Evolutionary conservation across 2,329 filamentous ascomycete species (phyloP).

Genomic region (Metarhizium humberi): DNA sequence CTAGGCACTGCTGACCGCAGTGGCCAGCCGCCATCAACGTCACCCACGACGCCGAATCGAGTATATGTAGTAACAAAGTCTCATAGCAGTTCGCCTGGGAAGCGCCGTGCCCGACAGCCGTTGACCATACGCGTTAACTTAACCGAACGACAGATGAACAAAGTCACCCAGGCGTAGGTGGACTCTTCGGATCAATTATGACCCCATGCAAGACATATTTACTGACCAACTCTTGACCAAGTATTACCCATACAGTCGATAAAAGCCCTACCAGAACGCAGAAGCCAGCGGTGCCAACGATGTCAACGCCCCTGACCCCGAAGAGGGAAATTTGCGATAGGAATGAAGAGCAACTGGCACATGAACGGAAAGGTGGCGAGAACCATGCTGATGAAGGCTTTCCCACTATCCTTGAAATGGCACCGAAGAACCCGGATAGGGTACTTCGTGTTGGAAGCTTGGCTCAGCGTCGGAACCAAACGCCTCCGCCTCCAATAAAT

Average conservation of each 20-base stretch:
- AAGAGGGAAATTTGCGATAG: not conserved
- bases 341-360: not conserved
- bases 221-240: conserved; percentile 11
- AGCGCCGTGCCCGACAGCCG: conserved; percentile 24
- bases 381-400: not conserved
- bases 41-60: not conserved
- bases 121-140: conserved; percentile 38
- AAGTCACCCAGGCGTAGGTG: conserved; percentile 35
- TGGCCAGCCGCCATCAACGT: not conserved
- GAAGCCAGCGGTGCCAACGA: conserved; percentile 5
- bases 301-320: not conserved
- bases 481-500: conserved; percentile 1
- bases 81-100: conserved; percentile 20
- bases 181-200: not conserved
- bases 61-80: conserved; percentile 16
- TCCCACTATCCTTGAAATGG: not conserved
- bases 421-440: not conserved
- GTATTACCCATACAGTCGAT: conserved; percentile 24
- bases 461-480: conserved; percentile 2
- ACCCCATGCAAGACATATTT: not conserved
- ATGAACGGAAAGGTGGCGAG: not conserved
- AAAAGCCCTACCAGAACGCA: conserved; percentile 15
- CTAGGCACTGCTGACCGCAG: not conserved
- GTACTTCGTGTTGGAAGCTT: not conserved
- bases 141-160: conserved; percentile 39